Base-by-base conservation (phyloP, 345 rosid species). In the Punica granatum region DNA sequence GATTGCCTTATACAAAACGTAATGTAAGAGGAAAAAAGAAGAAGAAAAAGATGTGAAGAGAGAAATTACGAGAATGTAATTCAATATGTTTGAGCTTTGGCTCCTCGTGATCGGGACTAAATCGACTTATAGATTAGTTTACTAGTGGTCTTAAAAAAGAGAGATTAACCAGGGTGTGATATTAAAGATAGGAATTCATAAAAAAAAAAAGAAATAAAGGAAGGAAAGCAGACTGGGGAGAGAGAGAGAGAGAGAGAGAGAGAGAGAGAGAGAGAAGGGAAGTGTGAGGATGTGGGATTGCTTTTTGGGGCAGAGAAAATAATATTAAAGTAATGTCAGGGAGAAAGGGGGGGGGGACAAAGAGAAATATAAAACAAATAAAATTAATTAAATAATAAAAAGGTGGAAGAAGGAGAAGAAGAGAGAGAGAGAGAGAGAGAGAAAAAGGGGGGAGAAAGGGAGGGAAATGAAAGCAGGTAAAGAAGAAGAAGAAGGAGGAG, bases 381-480 rank as follows among this genome's bases (percentile, higher is more conserved):
- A 12, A 3, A 60, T 31, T 4, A 26, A 23, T 8, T 15, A 2
- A 61, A 33, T 32, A 15, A 33, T 59, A 26, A 28, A 51, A 43
- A 60, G 19, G 43, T 33, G 64, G 42, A 34, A 11, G 16, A 35
- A 33, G 18, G 7, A 51, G 30, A n/a, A 66, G 35, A 46, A 33
- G 23, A 35, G 59, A 12, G 64, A 51, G 28, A 46, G 56, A 37
- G 61, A 31, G 26, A 67, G 30, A 51, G 28, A 43, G 42, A 26
- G 35, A 65, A 44, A 46, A 7, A 8, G 56, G 37, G 63, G n/a
- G 58, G 51, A 36, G 48, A 23, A 35, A 21, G 34, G 21, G 6
- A 41, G 41, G 42, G 56, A 19, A 41, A 30, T 46, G 76, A 76
- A 72, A 66, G 60, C 69, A 69, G 59, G 39, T 41, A 72, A 31